phyloP scores from a whole-genome alignment of 2,329 filamentous ascomycete species.

The Cordyceps militaris region DNA sequence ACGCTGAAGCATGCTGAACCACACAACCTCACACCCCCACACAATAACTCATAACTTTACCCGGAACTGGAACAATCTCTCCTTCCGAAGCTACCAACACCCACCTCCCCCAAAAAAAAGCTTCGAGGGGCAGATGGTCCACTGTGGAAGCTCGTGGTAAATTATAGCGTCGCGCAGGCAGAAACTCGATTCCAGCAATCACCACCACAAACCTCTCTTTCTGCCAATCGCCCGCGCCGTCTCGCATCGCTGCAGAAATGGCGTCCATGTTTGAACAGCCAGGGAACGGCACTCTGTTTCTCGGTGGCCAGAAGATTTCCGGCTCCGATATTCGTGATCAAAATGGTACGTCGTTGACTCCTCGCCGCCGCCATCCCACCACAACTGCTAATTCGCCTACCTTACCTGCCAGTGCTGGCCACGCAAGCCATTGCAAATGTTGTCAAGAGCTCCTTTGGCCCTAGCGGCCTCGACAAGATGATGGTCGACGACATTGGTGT shows the following conservation, averaged over 20 bases:
- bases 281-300: constrained; percentile 90
- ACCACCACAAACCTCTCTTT: constrained; percentile 5
- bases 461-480: constrained; percentile 98
- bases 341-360: constrained; percentile 56
- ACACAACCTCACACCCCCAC: background rate
- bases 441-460: constrained; percentile 97
- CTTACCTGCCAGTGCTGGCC: constrained; percentile 60
- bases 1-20: no score
- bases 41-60: background rate
- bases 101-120: constrained; percentile 9
- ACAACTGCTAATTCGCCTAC: constrained; percentile 15
- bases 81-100: constrained; percentile 7
- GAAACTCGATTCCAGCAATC: constrained; percentile 9
- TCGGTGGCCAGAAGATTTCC: constrained; percentile 95
- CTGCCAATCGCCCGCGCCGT: constrained; percentile 4
- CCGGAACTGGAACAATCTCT: constrained; percentile 13
- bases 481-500: constrained; percentile 99
- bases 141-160: constrained; percentile 14
- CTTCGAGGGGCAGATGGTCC: constrained; percentile 13
- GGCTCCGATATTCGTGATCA: constrained; percentile 95
- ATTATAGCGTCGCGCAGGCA: constrained; percentile 11
- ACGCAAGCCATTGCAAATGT: constrained; percentile 98
- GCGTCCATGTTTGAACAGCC: constrained; percentile 94
- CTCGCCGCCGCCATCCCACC: constrained; percentile 1
- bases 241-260: constrained; percentile 46